Evolutionary conservation across 1,284 basidiomycete species (phyloP), one percentile per base, ranked within the genome.

Genomic region (Coniferiporia sulphurascens): DNA sequence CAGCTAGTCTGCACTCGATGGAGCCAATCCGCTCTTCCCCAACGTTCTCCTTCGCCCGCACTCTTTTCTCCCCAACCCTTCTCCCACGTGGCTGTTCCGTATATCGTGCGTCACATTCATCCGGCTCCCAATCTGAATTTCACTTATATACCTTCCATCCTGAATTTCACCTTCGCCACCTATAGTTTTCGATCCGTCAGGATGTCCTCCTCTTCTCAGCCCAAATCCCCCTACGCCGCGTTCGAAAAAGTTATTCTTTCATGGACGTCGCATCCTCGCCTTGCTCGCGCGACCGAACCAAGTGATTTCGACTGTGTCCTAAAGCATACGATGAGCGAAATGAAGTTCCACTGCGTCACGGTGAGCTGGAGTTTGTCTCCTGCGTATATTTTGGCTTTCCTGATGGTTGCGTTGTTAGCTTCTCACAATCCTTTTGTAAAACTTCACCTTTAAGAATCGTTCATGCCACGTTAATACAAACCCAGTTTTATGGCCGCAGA

Each of bases 311-410:
- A 62, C 21, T 1, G 32, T 13, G 53, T 62, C 3, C 27, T 62
- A 10, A 51, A 36, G 22, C 46, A 49, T 7, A 59, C 58, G 10
- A 56, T 59, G 21, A 45, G 54, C 3, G 61, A 62, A 15, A 50
- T 59, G 10, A 62, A 62, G 32, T 62, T 62, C 34, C 57, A 62
- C 27, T 45, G 58, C 38, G 61, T 59, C 38, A 62, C 57, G 49
- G 61, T 62, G 15, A 32, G 60, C 12, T 35, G 7, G 32, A 15
- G 21, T 7, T 19, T 27, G 36, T 9, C 44, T 22, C 22, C 44
- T 19, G n/a, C 17, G 34, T 58, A 1, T 41, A 19, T 36, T 13
- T 35, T 58, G 4, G 36, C 21, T 51, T 10, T 50, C 22, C 36
- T 54, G 9, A 15, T 15, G 38, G 38, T 41, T 3, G 3, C 9